Percentiles rank a stretch among this genome's conserved stretches.
These are phyloP conservation scores for Hypholoma fasciculare DNA, from an alignment of 768 basidiomycete species.

Conservation along the genomic window DNA sequence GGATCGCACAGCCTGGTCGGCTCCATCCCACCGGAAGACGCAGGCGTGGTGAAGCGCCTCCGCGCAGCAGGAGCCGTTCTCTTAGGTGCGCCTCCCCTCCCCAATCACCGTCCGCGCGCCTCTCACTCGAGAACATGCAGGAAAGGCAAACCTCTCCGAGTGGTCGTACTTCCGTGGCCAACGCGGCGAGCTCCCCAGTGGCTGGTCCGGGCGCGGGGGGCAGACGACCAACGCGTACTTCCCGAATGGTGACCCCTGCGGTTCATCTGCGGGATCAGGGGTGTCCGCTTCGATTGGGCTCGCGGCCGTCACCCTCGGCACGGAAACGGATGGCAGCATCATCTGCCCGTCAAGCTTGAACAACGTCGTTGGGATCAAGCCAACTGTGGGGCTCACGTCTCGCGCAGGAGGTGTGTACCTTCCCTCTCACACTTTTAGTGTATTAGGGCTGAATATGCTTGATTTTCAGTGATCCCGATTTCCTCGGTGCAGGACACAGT, in stretches of 20 bases:
- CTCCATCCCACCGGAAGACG: constrained; percentile 46
- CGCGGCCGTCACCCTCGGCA: constrained; percentile 45
- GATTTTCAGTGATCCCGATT: constrained; percentile 49
- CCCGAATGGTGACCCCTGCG: constrained; percentile 52
- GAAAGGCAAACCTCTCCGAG: constrained; percentile 59
- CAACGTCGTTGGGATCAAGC: constrained; percentile 60
- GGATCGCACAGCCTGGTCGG: constrained; percentile 42
- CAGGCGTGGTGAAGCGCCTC: constrained; percentile 42
- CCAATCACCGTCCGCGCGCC: background rate
- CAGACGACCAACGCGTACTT: constrained; percentile 53
- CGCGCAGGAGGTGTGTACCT: constrained; percentile 49
- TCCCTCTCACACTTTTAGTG: background rate
- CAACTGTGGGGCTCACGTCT: constrained; percentile 60
- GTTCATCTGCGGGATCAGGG: constrained; percentile 62
- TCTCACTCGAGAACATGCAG: constrained; percentile 18
- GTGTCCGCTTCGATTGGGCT: constrained; percentile 54
- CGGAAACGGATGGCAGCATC: constrained; percentile 58
- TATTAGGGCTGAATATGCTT: background rate
- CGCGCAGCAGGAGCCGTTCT: constrained; percentile 44
- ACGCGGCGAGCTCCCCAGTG: constrained; percentile 39
- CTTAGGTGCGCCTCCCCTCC: constrained; percentile 28
- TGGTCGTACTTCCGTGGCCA: constrained; percentile 49
- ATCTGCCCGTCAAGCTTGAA: constrained; percentile 52
- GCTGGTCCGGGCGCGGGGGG: constrained; percentile 61
- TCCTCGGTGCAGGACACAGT: constrained; percentile 58